Percentiles rank a stretch among this genome's conserved stretches.
Conservation (phyloP, 2,329 filamentous ascomycete species). For the Neonectria punicea region DNA sequence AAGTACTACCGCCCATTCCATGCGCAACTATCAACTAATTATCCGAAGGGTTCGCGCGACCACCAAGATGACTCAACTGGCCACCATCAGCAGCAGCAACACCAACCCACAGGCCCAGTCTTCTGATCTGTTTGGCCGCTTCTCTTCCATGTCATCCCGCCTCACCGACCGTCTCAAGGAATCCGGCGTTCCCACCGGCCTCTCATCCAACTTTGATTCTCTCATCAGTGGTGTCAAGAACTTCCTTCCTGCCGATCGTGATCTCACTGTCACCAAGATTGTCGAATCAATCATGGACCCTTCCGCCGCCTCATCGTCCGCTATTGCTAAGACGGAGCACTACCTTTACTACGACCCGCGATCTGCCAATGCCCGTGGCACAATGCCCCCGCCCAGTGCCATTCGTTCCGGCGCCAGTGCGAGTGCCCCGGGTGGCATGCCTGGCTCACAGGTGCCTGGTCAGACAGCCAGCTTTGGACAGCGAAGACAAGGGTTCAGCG, state of each 20-base stretch:
- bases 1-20: constrained; percentile 48
- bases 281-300: constrained; percentile 99
- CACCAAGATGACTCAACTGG: constrained; percentile 98
- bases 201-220: constrained; percentile 87
- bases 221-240: constrained; percentile 97
- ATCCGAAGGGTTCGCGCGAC: constrained; percentile 81
- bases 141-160: constrained; percentile 90
- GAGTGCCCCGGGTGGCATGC: constrained; percentile 59
- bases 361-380: constrained; percentile 91
- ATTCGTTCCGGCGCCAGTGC: constrained; percentile 57
- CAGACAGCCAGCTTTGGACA: constrained; percentile 90
- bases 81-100: constrained; percentile 82
- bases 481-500: constrained; percentile 86
- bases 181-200: constrained; percentile 76
- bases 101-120: constrained; percentile 69
- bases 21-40: constrained; percentile 36
- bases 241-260: constrained; percentile 94
- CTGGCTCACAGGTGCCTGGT: constrained; percentile 65
- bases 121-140: constrained; percentile 89
- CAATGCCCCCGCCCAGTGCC: constrained; percentile 82
- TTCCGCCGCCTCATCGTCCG: constrained; percentile 85
- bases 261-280: constrained; percentile 96
- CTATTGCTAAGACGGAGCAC: constrained; percentile 94
- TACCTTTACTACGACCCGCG: constrained; percentile 98
- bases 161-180: constrained; percentile 96